Evolutionary conservation across 768 basidiomycete genomes (phyloP).

Genomic region (Phanerochaete sordida): DNA sequence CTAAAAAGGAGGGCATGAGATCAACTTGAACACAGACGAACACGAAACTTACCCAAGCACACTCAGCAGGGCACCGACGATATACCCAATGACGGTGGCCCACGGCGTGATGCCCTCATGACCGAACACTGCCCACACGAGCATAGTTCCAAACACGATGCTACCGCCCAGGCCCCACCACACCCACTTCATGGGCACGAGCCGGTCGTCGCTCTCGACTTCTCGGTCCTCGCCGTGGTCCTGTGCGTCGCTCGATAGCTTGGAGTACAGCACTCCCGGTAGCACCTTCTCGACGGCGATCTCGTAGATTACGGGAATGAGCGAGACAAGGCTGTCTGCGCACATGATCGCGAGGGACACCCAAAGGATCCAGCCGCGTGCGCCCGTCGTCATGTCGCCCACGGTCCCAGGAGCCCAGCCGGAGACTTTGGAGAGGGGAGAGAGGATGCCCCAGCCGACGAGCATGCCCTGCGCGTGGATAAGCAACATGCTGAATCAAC

Average conservation of each 20-base stretch:
- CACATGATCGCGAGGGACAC: slow-evolving; percentile 93
- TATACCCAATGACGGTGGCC: slow-evolving; percentile 86
- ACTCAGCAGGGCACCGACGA: slow-evolving; percentile 79
- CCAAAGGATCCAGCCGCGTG: slow-evolving; percentile 99
- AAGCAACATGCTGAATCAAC: too few relatives aligned
- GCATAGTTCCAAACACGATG: slow-evolving; percentile 62
- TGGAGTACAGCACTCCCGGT: not conserved
- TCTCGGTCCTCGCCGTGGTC: slow-evolving; percentile 52
- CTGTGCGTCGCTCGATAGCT: slow-evolving; percentile 8
- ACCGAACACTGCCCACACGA: slow-evolving; percentile 91
- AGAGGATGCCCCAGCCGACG: slow-evolving; percentile 94
- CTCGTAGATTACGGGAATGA: slow-evolving; percentile 69
- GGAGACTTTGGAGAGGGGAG: slow-evolving; percentile 73
- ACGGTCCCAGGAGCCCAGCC: slow-evolving; percentile 97
- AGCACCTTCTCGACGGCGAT: slow-evolving; percentile 35
- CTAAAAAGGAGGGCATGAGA: slow-evolving; percentile 36
- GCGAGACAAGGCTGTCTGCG: slow-evolving; percentile 83
- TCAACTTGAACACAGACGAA: not conserved
- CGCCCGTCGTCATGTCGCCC: slow-evolving; percentile 79
- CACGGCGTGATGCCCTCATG: slow-evolving; percentile 90
- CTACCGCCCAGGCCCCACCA: slow-evolving; percentile 59
- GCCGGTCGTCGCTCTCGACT: slow-evolving; percentile 70
- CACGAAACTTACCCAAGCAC: slow-evolving; percentile 68
- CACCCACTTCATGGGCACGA: slow-evolving; percentile 83
- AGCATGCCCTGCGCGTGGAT: slow-evolving; percentile 98